Conservation (phyloP, 2,329 filamentous ascomycete genomes). For the Xylariaceae sp. region DNA sequence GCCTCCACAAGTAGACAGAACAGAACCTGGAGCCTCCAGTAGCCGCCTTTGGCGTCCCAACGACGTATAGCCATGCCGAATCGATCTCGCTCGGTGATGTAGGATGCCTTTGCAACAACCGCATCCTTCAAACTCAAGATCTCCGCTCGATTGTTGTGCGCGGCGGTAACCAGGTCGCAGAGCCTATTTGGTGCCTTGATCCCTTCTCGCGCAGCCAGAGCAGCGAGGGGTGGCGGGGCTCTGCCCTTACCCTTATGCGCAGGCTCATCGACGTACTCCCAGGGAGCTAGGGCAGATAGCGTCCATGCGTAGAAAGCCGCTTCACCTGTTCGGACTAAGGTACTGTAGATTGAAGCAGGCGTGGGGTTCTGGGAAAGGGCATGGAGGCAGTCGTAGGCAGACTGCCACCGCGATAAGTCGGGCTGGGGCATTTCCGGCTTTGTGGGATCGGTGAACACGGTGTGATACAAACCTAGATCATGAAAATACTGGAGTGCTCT, state of each 20-base stretch:
- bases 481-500: constrained; percentile 49
- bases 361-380: constrained; percentile 40
- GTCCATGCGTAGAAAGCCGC: constrained; percentile 72
- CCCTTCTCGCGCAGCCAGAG: constrained; percentile 66
- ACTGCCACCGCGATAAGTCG: constrained; percentile 54
- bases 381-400: constrained; percentile 59
- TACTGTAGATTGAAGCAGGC: constrained; percentile 43
- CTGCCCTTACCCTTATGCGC: constrained; percentile 41
- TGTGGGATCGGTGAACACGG: constrained; percentile 67
- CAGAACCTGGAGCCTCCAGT: constrained; percentile 68
- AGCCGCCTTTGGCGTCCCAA: constrained; percentile 58
- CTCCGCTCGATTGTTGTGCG: constrained; percentile 55
- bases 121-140: constrained; percentile 59
- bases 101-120: constrained; percentile 40
- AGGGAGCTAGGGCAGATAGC: constrained; percentile 69
- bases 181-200: constrained; percentile 75
- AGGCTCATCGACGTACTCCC: constrained; percentile 48
- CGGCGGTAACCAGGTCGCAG: constrained; percentile 59
- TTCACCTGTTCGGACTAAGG: constrained; percentile 57
- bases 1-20: constrained; percentile 63
- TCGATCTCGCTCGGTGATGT: constrained; percentile 51
- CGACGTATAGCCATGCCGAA: constrained; percentile 69
- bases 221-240: constrained; percentile 51
- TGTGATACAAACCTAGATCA: constrained; percentile 60
- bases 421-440: constrained; percentile 48